Conservation (phyloP, 2,329 filamentous ascomycete species). For the Venturia aucupariae region DNA sequence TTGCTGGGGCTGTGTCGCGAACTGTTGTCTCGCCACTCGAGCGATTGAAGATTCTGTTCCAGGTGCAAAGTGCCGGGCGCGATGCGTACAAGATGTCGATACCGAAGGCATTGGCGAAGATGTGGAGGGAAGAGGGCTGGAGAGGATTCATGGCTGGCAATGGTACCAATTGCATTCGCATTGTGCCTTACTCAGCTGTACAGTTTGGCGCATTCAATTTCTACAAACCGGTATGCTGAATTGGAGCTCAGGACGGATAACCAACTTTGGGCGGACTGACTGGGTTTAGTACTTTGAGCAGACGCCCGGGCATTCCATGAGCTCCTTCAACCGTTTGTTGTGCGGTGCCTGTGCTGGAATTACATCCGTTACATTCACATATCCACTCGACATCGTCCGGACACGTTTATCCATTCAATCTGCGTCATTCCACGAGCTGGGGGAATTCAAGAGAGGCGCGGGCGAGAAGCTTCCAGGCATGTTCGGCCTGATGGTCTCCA, state of each 20-base stretch:
- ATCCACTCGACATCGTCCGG: slow-evolving; percentile 94
- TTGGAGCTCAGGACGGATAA: neutral
- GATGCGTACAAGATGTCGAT: slow-evolving; percentile 93
- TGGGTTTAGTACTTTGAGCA: slow-evolving; percentile 61
- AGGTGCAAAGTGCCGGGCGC: slow-evolving; percentile 82
- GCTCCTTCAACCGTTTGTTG: slow-evolving; percentile 65
- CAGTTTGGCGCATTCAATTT: slow-evolving; percentile 98
- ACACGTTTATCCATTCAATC: slow-evolving; percentile 93
- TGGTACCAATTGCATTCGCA: slow-evolving; percentile 95
- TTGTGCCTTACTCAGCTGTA: slow-evolving; percentile 95
- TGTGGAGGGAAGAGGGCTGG: slow-evolving; percentile 97
- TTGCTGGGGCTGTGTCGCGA: slow-evolving; percentile 92
- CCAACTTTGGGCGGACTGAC: neutral
- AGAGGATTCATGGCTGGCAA: slow-evolving; percentile 96
- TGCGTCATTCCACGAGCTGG: slow-evolving; percentile 80
- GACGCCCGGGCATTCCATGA: slow-evolving; percentile 63
- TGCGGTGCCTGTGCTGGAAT: slow-evolving; percentile 90
- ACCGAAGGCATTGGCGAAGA: slow-evolving; percentile 78
- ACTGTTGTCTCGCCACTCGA: slow-evolving; percentile 96
- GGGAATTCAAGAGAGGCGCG: slow-evolving; percentile 21
- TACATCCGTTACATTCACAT: slow-evolving; percentile 90
- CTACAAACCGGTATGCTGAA: slow-evolving; percentile 67
- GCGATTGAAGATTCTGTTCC: slow-evolving; percentile 94
- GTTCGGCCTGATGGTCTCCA: slow-evolving; percentile 71
- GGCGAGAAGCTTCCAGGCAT: slow-evolving; percentile 73